Conservation (phyloP, 495 filamentous ascomycete genomes). For the Sabuloglossum arenarium region DNA sequence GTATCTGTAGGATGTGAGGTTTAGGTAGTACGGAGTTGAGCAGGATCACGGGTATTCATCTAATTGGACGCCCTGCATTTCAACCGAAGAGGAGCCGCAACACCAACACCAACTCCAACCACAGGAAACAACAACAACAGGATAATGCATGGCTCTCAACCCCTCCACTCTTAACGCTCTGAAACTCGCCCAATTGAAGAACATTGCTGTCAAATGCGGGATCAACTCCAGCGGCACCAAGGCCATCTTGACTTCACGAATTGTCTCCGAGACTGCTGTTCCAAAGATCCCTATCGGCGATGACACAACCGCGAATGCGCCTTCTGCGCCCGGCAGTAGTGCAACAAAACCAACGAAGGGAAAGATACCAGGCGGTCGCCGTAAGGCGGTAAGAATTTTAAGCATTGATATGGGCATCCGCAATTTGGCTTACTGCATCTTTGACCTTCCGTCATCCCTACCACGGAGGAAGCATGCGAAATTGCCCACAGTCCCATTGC, state of each 20-base stretch:
- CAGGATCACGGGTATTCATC: too few species aligned
- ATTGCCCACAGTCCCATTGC: conserved; percentile 9
- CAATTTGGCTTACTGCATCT: conserved; percentile 58
- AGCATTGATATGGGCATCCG: conserved; percentile 79
- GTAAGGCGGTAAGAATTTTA: conserved; percentile 25
- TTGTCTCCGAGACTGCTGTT: conserved; percentile 6
- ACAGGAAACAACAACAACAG: neutral
- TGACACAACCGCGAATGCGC: neutral
- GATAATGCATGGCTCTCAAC: conserved; percentile 10
- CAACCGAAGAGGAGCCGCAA: neutral
- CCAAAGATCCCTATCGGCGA: neutral
- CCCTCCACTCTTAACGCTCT: conserved; percentile 19
- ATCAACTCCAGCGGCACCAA: conserved; percentile 31
- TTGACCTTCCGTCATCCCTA: conserved; percentile 19
- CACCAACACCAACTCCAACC: too few species aligned
- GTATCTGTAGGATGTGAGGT: neutral
- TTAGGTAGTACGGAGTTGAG: too few species aligned
- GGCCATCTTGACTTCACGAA: conserved; percentile 13
- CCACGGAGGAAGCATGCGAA: neutral
- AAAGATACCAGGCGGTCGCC: neutral
- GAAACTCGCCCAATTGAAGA: conserved; percentile 26
- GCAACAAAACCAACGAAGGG: conserved; percentile 3
- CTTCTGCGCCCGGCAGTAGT: neutral
- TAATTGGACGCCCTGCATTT: too few species aligned
- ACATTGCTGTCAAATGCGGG: conserved; percentile 30